Percentiles rank a stretch among this genome's conserved stretches.
These are phyloP conservation scores for Rutstroemia sp. DNA, from an alignment of 2,329 filamentous ascomycete genomes.

Conservation along the genomic window DNA sequence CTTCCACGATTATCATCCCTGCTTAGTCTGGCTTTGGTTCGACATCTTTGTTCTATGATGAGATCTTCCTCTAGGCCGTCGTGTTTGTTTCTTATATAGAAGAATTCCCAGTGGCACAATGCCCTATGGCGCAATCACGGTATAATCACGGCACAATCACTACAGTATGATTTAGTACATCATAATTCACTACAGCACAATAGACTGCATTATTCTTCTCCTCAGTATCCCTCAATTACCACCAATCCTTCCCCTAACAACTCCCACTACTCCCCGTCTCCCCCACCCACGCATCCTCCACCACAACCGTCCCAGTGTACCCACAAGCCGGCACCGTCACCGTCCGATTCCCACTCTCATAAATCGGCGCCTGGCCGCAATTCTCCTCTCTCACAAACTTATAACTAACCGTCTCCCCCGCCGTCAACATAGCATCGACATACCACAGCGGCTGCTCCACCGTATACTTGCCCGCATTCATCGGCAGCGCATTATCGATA, in stretches of 20 bases:
- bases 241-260: constrained; percentile 13
- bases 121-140: too few species aligned
- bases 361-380: constrained; percentile 36
- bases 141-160: too few species aligned
- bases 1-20: too few species aligned
- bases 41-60: too few species aligned
- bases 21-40: too few species aligned
- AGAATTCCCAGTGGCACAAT: too few species aligned
- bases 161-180: too few species aligned
- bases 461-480: constrained; percentile 38
- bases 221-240: neutral
- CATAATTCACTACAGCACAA: too few species aligned
- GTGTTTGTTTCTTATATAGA: too few species aligned
- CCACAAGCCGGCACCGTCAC: constrained; percentile 35
- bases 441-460: constrained; percentile 38
- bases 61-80: too few species aligned
- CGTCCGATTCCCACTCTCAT: constrained; percentile 38
- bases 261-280: constrained; percentile 24
- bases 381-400: constrained; percentile 39
- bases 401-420: constrained; percentile 37
- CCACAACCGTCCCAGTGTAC: constrained; percentile 20
- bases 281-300: constrained; percentile 36
- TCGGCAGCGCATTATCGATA: constrained; percentile 24
- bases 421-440: constrained; percentile 33
- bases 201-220: too few species aligned